Percentiles rank a stretch among this genome's conserved stretches.
Evolutionary conservation across 1,284 basidiomycete species (phyloP).

Genomic region (Trametes sp.): DNA sequence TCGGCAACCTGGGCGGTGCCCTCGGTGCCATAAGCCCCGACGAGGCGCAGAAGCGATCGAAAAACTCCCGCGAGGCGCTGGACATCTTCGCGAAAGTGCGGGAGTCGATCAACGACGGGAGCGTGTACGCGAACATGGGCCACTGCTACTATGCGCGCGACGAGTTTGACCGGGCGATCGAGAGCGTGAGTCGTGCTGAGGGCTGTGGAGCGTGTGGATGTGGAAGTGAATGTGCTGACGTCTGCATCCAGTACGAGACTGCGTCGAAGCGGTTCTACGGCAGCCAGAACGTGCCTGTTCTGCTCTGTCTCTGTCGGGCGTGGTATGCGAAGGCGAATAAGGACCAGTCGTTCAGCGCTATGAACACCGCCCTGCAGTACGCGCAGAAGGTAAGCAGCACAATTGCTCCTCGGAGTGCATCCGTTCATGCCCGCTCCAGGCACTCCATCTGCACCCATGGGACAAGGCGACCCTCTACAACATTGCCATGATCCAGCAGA

Average conservation of each 20-base stretch:
- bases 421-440: constrained; percentile 52
- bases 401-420: too few species aligned
- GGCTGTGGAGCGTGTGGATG: constrained; percentile 1
- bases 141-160: constrained; percentile 92
- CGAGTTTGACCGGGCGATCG: constrained; percentile 93
- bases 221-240: neutral
- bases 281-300: constrained; percentile 72
- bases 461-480: constrained; percentile 94
- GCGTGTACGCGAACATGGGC: constrained; percentile 94
- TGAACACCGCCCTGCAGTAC: constrained; percentile 82
- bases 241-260: constrained; percentile 78
- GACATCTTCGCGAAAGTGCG: constrained; percentile 89
- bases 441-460: constrained; percentile 79
- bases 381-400: constrained; percentile 68
- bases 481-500: constrained; percentile 96
- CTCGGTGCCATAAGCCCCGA: constrained; percentile 56
- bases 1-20: constrained; percentile 69
- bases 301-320: constrained; percentile 87
- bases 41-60: constrained; percentile 68
- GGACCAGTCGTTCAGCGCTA: constrained; percentile 81
- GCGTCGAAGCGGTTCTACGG: constrained; percentile 79
- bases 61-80: constrained; percentile 84
- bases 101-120: constrained; percentile 85
- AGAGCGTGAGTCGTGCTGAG: constrained; percentile 76
- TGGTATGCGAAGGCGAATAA: constrained; percentile 94